Conservation (phyloP, 164 flowering plant species). For the Hamamelis virginiana region DNA sequence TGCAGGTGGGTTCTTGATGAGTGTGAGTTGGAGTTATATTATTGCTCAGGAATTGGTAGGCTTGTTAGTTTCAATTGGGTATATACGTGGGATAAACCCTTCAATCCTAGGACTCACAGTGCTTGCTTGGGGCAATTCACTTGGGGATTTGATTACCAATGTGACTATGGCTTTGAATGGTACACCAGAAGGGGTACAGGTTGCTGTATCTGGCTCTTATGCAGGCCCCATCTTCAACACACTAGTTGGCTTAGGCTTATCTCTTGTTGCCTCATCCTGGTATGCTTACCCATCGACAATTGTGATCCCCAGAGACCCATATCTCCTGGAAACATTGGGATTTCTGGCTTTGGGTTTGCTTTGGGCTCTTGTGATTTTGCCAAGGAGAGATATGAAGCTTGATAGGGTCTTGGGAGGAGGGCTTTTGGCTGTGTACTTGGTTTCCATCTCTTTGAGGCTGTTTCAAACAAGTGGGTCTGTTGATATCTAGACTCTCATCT, state of each 20-base stretch:
- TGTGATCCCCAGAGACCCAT: constrained; percentile 25
- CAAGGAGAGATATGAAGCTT: constrained; percentile 38
- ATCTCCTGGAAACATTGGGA: constrained; percentile 33
- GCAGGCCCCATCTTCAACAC: constrained; percentile 53
- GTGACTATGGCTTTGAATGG: constrained; percentile 36
- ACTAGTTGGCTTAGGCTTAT: constrained; percentile 36
- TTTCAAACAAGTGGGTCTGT: constrained; percentile 19
- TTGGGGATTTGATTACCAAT: constrained; percentile 41
- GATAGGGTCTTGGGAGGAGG: constrained; percentile 42
- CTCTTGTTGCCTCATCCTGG: constrained; percentile 34
- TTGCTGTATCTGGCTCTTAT: constrained; percentile 45
- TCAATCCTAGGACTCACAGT: constrained; percentile 45
- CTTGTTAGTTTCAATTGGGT: constrained; percentile 33
- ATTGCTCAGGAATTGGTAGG: constrained; percentile 40
- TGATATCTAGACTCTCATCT: too few relatives aligned
- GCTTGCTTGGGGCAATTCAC: constrained; percentile 53
- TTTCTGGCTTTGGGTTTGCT: constrained; percentile 32
- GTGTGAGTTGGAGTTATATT: constrained; percentile 42
- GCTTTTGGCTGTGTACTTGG: constrained; percentile 40
- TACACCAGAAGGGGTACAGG: constrained; percentile 33
- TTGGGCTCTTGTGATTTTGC: constrained; percentile 45
- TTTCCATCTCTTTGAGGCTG: constrained; percentile 31
- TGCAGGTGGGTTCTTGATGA: constrained; percentile 42
- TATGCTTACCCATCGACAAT: constrained; percentile 17
- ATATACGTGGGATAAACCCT: constrained; percentile 30